A percentile compares a stretch with the other conserved stretches of the same genome.
phyloP scores from a whole-genome alignment of 2,329 filamentous ascomycete genomes.

The Penicillium sp. region DNA sequence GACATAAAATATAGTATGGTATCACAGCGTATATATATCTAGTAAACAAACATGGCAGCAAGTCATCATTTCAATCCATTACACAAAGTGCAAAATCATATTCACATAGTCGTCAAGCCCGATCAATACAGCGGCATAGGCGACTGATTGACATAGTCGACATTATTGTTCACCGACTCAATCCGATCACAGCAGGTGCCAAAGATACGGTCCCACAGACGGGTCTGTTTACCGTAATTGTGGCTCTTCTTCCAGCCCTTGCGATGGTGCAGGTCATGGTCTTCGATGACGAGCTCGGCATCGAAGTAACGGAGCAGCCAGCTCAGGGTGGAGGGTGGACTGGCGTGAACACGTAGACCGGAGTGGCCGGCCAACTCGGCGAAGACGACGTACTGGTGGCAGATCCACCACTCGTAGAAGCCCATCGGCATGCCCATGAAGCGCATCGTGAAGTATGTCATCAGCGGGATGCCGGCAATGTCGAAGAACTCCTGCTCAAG shows the following conservation, averaged over 20 bases:
- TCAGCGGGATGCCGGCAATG: constrained; percentile 24
- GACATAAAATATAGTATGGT: constrained; percentile 2
- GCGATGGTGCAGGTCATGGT: constrained; percentile 28
- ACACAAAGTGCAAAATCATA: background rate
- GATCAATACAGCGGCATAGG: constrained; percentile 24
- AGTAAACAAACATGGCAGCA: background rate
- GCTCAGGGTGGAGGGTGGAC: constrained; percentile 21
- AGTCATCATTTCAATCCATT: background rate
- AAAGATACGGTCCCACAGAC: constrained; percentile 28
- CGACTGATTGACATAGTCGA: constrained; percentile 25
- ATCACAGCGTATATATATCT: background rate
- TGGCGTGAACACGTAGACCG: constrained; percentile 24
- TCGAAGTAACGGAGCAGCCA: constrained; percentile 21
- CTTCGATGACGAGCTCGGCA: constrained; percentile 27
- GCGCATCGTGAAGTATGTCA: constrained; percentile 23
- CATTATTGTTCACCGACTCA: constrained; percentile 21
- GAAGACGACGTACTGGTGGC: constrained; percentile 27
- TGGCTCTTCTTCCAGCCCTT: constrained; percentile 30
- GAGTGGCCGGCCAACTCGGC: constrained; percentile 27
- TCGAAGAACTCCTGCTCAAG: constrained; percentile 28
- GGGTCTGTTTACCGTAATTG: constrained; percentile 29
- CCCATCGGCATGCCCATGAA: constrained; percentile 26
- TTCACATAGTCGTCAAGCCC: background rate
- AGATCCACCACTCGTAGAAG: constrained; percentile 30
- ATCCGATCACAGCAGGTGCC: constrained; percentile 26